These are phyloP conservation scores for Parastagonospora nodorum DNA, from an alignment of 2,329 filamentous ascomycete genomes.

Conservation along the genomic window DNA sequence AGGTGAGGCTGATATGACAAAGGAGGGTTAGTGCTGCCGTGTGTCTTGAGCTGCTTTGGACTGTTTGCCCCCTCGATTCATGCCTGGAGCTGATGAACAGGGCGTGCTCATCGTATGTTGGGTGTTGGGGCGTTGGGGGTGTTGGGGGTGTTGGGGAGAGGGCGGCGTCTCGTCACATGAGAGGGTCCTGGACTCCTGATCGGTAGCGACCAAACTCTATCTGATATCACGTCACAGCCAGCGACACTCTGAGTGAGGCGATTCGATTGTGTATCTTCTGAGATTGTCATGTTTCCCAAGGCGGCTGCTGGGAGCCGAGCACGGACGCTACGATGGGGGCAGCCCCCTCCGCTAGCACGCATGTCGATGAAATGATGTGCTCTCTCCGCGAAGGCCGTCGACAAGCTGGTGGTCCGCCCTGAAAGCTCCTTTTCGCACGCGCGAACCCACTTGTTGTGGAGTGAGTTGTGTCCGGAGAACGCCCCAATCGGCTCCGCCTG, in stretches of 20 bases:
- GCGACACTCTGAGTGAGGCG: no score
- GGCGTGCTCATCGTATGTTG: background rate
- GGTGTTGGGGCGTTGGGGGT: background rate
- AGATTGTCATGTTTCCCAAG: no score
- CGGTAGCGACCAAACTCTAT: no score
- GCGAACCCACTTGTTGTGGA: background rate
- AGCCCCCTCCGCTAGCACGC: background rate
- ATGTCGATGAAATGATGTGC: background rate
- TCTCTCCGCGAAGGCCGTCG: background rate
- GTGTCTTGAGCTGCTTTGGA: background rate
- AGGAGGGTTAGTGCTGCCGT: conserved; percentile 3
- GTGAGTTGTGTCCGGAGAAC: background rate
- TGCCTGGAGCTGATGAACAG: background rate
- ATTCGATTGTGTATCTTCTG: no score
- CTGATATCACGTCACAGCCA: no score
- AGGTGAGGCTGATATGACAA: background rate
- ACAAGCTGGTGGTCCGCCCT: background rate
- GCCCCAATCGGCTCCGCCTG: background rate
- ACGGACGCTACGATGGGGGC: background rate
- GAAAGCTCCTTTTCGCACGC: background rate
- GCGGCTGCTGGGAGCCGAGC: background rate
- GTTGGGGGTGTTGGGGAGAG: background rate
- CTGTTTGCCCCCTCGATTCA: no score
- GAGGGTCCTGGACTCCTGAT: background rate
- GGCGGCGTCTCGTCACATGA: background rate